These are phyloP conservation scores for Mycena olivaceomarginata DNA, from an alignment of 768 basidiomycete species.

Conservation along the genomic window DNA sequence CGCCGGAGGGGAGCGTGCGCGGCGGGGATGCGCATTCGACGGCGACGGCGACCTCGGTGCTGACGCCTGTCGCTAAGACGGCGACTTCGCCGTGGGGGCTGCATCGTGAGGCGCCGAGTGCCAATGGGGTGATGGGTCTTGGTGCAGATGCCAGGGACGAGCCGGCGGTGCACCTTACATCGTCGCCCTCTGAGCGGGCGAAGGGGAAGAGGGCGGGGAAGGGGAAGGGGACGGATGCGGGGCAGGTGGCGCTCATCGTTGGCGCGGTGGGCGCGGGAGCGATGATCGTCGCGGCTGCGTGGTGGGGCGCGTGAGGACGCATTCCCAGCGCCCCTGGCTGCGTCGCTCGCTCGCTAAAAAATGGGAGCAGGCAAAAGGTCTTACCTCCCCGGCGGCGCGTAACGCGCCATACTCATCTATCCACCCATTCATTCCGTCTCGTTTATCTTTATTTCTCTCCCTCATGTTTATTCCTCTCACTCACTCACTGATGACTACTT, in stretches of 20 bases:
- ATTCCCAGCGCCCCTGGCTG: background rate
- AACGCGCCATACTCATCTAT: background rate
- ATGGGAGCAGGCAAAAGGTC: background rate
- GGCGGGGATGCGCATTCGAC: background rate
- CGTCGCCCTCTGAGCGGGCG: no score
- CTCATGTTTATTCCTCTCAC: background rate
- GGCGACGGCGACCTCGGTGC: no score
- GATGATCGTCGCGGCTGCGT: constrained; percentile 31
- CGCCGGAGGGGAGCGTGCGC: constrained; percentile 42
- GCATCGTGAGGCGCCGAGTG: background rate
- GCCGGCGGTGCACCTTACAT: no score
- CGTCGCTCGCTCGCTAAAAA: background rate
- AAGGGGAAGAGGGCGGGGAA: background rate
- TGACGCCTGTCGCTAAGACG: background rate
- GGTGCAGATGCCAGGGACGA: no score
- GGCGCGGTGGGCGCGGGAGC: constrained; percentile 33
- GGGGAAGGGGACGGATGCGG: background rate
- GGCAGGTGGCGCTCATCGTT: constrained; percentile 6
- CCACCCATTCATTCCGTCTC: background rate
- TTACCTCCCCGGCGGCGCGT: background rate
- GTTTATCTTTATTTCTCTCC: background rate
- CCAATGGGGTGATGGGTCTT: background rate
- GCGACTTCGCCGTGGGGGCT: background rate
- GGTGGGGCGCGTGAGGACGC: constrained; percentile 31
- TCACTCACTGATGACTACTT: background rate